A percentile compares a stretch with the other conserved stretches of the same genome.
phyloP scores from a whole-genome alignment of 2,329 filamentous ascomycete species.

The Calonectria naviculata region DNA sequence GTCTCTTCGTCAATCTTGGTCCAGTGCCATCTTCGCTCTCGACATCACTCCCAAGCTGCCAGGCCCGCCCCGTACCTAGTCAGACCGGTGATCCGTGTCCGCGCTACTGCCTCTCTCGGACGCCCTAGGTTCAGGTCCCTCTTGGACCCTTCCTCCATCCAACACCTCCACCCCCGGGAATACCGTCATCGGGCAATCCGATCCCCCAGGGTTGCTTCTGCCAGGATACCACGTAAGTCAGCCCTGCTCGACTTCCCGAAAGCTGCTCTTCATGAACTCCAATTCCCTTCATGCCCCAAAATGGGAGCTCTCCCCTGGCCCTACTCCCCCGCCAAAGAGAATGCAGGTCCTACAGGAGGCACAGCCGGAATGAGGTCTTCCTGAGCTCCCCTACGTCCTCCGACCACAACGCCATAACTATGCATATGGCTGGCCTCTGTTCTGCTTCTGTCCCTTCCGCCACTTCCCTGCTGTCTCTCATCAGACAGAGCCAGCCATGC shows the following conservation, averaged over 20 bases:
- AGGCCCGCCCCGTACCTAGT: background rate
- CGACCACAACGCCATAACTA: background rate
- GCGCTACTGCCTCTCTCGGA: slow-evolving; percentile 9
- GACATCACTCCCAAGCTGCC: slow-evolving; percentile 2
- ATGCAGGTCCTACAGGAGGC: background rate
- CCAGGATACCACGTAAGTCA: slow-evolving; percentile 23
- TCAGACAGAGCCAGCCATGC: slow-evolving; percentile 19
- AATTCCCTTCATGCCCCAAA: background rate
- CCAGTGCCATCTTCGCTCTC: background rate
- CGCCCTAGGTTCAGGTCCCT: background rate
- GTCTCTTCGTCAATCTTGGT: background rate
- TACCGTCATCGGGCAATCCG: slow-evolving; percentile 26
- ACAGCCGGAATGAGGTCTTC: background rate
- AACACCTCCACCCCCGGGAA: slow-evolving; percentile 16
- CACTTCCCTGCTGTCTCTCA: slow-evolving; percentile 26
- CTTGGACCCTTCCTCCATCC: slow-evolving; percentile 1
- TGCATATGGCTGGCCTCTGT: background rate
- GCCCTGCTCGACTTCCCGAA: background rate
- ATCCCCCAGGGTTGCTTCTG: slow-evolving; percentile 7
- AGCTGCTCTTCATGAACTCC: background rate
- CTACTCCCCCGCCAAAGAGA: background rate
- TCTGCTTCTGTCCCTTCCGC: background rate
- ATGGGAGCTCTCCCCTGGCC: background rate
- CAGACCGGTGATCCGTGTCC: slow-evolving; percentile 11
- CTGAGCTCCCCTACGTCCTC: background rate